Percentiles rank a stretch among this genome's conserved stretches.
Conservation (phyloP, 1,139 yeast genomes). For the Geotrichum aggregatum region DNA sequence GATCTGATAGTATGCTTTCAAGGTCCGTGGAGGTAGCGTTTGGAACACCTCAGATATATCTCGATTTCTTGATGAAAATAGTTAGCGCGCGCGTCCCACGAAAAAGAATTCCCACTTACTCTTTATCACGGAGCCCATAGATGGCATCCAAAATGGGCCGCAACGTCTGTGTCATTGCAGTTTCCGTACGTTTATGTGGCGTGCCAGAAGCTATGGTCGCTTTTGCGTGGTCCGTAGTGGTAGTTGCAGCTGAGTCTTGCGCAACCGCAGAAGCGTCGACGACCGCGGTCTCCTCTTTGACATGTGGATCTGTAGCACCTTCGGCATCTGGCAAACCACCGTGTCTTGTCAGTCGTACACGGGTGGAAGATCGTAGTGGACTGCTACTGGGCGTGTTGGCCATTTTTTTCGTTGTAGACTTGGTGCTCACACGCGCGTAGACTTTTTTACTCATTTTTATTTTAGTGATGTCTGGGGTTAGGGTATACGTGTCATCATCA, state of each 20-base stretch:
- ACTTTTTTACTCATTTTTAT: background rate
- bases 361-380: background rate
- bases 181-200: conserved; percentile 11
- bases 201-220: background rate
- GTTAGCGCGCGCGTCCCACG: background rate
- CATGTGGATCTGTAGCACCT: background rate
- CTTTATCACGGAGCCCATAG: conserved; percentile 33
- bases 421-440: background rate
- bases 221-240: background rate
- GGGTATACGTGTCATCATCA: too few relatives aligned
- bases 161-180: conserved; percentile 13
- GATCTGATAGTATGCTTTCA: conserved; percentile 46
- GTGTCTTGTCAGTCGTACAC: background rate
- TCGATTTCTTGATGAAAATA: conserved; percentile 26
- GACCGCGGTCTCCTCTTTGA: background rate
- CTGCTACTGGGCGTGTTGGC: background rate
- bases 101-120: conserved; percentile 10
- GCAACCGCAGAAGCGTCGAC: too few relatives aligned
- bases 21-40: conserved; percentile 44
- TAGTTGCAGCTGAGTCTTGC: background rate
- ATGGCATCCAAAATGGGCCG: conserved; percentile 36
- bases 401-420: background rate
- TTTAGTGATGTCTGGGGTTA: too few relatives aligned
- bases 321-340: background rate
- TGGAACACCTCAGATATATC: conserved; percentile 43